Conservation (phyloP, 352 stramenopile species). For the Phytopythium sindhum region DNA sequence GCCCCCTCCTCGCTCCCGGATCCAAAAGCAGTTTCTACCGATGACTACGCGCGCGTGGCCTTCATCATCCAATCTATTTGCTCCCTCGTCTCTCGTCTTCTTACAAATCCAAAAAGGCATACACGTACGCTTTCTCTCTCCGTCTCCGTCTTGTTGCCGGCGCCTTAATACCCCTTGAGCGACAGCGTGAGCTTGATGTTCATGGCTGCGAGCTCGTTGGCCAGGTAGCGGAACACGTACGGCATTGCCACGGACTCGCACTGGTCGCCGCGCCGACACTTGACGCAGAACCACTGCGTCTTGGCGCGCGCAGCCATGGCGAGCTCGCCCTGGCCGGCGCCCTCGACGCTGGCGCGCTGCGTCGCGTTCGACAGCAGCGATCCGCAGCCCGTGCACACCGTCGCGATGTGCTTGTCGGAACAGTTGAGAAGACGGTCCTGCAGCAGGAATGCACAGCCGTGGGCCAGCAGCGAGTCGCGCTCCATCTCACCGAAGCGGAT, state of each 20-base stretch:
- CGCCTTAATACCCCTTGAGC: constrained; percentile 43
- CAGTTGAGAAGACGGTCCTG: constrained; percentile 98
- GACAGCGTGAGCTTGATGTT: constrained; percentile 98
- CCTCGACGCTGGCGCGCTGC: constrained; percentile 79
- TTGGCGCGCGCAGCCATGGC: constrained; percentile 87
- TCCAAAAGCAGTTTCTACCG: background rate
- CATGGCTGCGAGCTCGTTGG: constrained; percentile 99
- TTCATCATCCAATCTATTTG: constrained; percentile 3
- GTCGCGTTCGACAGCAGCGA: constrained; percentile 86
- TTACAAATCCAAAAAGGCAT: constrained; percentile 2
- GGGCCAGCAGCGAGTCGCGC: constrained; percentile 97
- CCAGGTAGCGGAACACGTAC: constrained; percentile 99
- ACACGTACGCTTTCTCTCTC: background rate
- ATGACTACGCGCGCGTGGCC: background rate
- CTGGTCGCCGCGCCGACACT: constrained; percentile 85
- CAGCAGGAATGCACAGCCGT: constrained; percentile 96
- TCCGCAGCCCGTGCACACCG: constrained; percentile 93
- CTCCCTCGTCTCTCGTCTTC: constrained; percentile 1
- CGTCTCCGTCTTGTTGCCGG: background rate
- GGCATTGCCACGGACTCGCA: constrained; percentile 95
- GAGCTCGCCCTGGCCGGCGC: constrained; percentile 76
- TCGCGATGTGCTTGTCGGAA: constrained; percentile 98
- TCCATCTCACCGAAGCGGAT: constrained; percentile 99
- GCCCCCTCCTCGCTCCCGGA: background rate
- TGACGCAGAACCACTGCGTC: constrained; percentile 82